A percentile compares a stretch with the other conserved stretches of the same genome.
These are phyloP conservation scores for Boletales sp. DNA, from an alignment of 768 basidiomycete genomes.

Conservation along the genomic window DNA sequence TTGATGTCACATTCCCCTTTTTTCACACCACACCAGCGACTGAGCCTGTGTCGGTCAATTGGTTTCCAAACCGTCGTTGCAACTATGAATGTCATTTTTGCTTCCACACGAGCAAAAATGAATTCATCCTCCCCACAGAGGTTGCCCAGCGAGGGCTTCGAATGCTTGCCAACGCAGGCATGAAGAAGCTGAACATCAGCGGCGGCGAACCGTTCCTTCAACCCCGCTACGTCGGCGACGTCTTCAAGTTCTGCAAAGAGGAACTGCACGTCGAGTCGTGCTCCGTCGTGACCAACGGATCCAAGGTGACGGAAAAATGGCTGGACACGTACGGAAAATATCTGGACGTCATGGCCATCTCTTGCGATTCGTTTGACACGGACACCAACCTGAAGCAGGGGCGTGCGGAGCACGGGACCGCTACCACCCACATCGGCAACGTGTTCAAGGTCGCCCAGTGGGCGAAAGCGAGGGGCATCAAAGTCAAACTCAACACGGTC, in stretches of 20 bases:
- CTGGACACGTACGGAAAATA: constrained; percentile 36
- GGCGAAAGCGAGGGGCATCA: constrained; percentile 34
- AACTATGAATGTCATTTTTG: constrained; percentile 41
- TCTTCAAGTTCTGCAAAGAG: constrained; percentile 37
- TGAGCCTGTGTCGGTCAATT: constrained; percentile 25
- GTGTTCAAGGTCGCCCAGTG: constrained; percentile 36
- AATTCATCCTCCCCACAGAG: constrained; percentile 32
- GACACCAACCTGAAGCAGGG: constrained; percentile 36
- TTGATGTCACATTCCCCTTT: constrained; percentile 17
- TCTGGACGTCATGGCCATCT: constrained; percentile 41
- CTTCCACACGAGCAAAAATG: constrained; percentile 38
- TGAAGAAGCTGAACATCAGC: constrained; percentile 36
- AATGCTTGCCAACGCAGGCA: constrained; percentile 30
- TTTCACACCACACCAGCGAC: constrained; percentile 4
- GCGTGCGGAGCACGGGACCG: constrained; percentile 29
- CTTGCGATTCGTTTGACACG: constrained; percentile 37
- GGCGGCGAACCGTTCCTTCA: constrained; percentile 38
- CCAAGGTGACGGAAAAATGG: constrained; percentile 42
- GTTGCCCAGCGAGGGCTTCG: constrained; percentile 34
- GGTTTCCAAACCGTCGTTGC: constrained; percentile 24
- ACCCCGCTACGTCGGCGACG: constrained; percentile 35
- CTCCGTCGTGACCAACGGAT: constrained; percentile 34
- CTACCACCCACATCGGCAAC: constrained; percentile 28
- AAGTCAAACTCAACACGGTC: constrained; percentile 36
- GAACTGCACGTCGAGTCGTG: constrained; percentile 35